Percentiles rank a stretch among this genome's conserved stretches.
Evolutionary conservation across 2,329 filamentous ascomycete genomes (phyloP).

Genomic region (Venturia oleaginea): DNA sequence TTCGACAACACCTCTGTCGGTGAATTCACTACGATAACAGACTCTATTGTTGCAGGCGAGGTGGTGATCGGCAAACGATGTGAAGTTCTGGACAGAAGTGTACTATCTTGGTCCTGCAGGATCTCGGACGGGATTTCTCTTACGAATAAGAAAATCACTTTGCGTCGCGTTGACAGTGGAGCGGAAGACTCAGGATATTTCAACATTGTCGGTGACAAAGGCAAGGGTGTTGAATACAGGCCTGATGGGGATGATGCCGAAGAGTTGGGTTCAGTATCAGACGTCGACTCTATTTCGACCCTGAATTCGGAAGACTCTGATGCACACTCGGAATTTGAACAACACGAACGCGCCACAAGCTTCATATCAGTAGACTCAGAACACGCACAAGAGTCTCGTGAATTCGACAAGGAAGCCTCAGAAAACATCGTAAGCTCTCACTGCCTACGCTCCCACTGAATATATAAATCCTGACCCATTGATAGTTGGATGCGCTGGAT

Average conservation of each 20-base stretch:
- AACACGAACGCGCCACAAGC: conserved; percentile 52
- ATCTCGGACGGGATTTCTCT: conserved; percentile 53
- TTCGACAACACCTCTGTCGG: conserved; percentile 78
- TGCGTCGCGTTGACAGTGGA: conserved; percentile 35
- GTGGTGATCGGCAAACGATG: conserved; percentile 63
- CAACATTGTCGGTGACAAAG: conserved; percentile 47
- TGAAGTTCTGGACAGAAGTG: conserved; percentile 55
- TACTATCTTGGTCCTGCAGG: conserved; percentile 68
- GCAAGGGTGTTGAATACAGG: conserved; percentile 51
- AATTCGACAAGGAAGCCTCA: conserved; percentile 83
- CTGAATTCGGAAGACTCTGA: conserved; percentile 40
- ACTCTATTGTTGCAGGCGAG: conserved; percentile 68
- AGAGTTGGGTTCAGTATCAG: conserved; percentile 25
- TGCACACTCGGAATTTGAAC: conserved; percentile 33
- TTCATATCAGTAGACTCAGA: conserved; percentile 66
- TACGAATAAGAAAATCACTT: conserved; percentile 33
- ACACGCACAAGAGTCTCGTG: conserved; percentile 24
- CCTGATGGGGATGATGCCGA: conserved; percentile 41
- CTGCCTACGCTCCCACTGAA: not conserved
- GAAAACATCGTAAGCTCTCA: conserved; percentile 49
- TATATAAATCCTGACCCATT: not conserved
- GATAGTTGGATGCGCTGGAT: conserved; percentile 66
- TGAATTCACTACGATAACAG: conserved; percentile 60
- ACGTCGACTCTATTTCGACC: conserved; percentile 53
- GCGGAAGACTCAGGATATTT: conserved; percentile 38